Conservation (phyloP, 768 basidiomycete species). For the Psilocybe sp. region DNA sequence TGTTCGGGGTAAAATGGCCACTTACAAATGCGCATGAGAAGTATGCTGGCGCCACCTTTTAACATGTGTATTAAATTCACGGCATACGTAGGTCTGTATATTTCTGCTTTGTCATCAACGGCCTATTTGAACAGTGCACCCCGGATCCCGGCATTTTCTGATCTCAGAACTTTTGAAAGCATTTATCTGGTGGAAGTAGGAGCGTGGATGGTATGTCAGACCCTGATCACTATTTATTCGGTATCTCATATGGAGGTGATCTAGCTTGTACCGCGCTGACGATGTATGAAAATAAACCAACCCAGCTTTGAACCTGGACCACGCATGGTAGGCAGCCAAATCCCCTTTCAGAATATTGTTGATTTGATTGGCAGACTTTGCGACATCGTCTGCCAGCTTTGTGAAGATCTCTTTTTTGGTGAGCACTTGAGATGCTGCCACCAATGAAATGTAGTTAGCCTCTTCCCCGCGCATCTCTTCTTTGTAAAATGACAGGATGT, state of each 20-base stretch:
- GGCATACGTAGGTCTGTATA: too few species aligned
- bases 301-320: slow-evolving; percentile 21
- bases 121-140: too few species aligned
- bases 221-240: neutral
- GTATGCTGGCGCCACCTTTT: too few species aligned
- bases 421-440: slow-evolving; percentile 19
- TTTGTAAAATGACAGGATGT: slow-evolving; percentile 38
- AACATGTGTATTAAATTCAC: too few species aligned
- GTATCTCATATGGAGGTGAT: slow-evolving; percentile 9
- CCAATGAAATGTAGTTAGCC: slow-evolving; percentile 30
- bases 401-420: slow-evolving; percentile 24
- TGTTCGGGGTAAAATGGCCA: too few species aligned
- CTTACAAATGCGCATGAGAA: too few species aligned
- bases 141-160: too few species aligned
- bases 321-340: slow-evolving; percentile 6
- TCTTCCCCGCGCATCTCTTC: slow-evolving; percentile 34
- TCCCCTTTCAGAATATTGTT: slow-evolving; percentile 22
- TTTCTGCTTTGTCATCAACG: too few species aligned
- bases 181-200: too few species aligned
- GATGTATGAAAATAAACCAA: slow-evolving; percentile 27
- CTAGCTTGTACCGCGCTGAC: slow-evolving; percentile 17
- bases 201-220: too few species aligned
- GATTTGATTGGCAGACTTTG: neutral
- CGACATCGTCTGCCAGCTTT: slow-evolving; percentile 23
- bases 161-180: too few species aligned